phyloP scores from a whole-genome alignment of 176 grass and related monocot species.

The barley (Hordeum vulgare) region MorexV3_pseudomolecules_assembly NC_058520.1:231908630-231909129 shows the following conservation, averaged over 20 bases:
- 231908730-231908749: slow-evolving; percentile 71
- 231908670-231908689: neutral
- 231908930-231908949: neutral
- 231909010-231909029: neutral
- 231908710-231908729: slow-evolving; percentile 66
- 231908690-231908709: neutral
- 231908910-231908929: neutral
- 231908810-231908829: slow-evolving; percentile 49
- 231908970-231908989: neutral
- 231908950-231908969: no score
- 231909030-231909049: neutral
- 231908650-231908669: neutral
- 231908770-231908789: slow-evolving; percentile 37
- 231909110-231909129: neutral
- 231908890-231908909: slow-evolving; percentile 40
- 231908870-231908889: slow-evolving; percentile 43
- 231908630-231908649: neutral
- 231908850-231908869: slow-evolving; percentile 65
- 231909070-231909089: neutral
- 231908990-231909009: neutral
- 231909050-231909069: neutral
- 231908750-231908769: slow-evolving; percentile 43
- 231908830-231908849: slow-evolving; percentile 32
- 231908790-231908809: slow-evolving; percentile 37
- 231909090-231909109: neutral